Conservation (phyloP, 768 basidiomycete genomes). For the Termitomyces sp. region DNA sequence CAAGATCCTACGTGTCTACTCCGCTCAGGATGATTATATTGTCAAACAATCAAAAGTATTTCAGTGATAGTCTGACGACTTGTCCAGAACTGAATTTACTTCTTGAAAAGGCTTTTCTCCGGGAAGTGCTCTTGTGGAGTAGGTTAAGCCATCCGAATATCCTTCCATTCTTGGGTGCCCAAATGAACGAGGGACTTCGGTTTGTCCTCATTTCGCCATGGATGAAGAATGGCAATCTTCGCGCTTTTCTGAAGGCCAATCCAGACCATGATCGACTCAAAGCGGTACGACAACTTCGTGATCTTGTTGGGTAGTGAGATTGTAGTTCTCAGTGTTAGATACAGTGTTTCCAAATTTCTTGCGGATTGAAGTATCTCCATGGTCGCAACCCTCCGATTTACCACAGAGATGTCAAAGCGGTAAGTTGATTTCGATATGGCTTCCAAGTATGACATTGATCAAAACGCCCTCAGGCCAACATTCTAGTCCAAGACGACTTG, state of each 20-base stretch:
- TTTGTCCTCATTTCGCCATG: constrained; percentile 19
- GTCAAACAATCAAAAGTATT: constrained; percentile 12
- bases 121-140: constrained; percentile 19
- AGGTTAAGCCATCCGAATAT: constrained; percentile 21
- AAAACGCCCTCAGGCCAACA: constrained; percentile 6
- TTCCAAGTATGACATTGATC: not conserved
- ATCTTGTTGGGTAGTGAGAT: not conserved
- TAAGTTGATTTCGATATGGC: constrained; percentile 6
- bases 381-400: constrained; percentile 30
- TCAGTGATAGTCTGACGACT: not conserved
- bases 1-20: constrained; percentile 17
- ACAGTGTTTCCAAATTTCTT: constrained; percentile 25
- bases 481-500: constrained; percentile 7
- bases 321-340: not conserved
- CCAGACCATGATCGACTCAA: constrained; percentile 19
- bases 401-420: constrained; percentile 37
- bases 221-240: constrained; percentile 18
- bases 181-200: not conserved
- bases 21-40: not conserved
- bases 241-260: constrained; percentile 16
- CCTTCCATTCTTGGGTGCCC: constrained; percentile 20
- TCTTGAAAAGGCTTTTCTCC: constrained; percentile 13
- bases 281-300: constrained; percentile 12
- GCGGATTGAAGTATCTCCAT: constrained; percentile 33
- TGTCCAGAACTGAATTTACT: not conserved